Percentiles rank a stretch among this genome's conserved stretches.
Evolutionary conservation across 2,329 filamentous ascomycete species (phyloP).

Genomic region (Colletotrichum trifolii): DNA sequence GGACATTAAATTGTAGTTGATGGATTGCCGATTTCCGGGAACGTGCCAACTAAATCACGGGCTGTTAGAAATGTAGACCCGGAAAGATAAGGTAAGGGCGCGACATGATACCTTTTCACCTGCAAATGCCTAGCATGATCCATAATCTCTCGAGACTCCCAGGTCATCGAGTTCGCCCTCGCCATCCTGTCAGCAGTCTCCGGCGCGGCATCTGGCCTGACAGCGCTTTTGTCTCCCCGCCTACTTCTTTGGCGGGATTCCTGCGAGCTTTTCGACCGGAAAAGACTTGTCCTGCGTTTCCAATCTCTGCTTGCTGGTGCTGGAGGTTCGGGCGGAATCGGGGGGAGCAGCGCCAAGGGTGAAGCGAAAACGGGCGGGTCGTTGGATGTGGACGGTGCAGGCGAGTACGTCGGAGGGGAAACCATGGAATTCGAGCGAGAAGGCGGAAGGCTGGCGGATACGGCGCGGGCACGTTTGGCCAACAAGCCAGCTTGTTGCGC

Average conservation of each 20-base stretch:
- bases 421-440: constrained; percentile 28
- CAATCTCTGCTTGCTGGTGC: constrained; percentile 24
- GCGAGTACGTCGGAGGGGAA: constrained; percentile 9
- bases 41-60: constrained; percentile 44
- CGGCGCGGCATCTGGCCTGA: constrained; percentile 4
- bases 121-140: constrained; percentile 37
- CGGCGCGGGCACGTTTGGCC: constrained; percentile 47
- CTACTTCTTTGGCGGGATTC: constrained; percentile 19
- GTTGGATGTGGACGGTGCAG: constrained; percentile 25
- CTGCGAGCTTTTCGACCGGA: constrained; percentile 37
- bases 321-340: constrained; percentile 13
- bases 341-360: background rate
- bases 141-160: constrained; percentile 34
- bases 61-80: constrained; percentile 10
- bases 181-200: constrained; percentile 32
- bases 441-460: constrained; percentile 42
- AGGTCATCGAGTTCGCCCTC: constrained; percentile 37
- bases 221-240: constrained; percentile 12
- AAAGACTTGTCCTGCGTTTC: constrained; percentile 35
- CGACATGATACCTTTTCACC: constrained; percentile 30
- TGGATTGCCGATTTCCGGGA: constrained; percentile 50
- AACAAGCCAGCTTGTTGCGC: constrained; percentile 51
- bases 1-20: constrained; percentile 56
- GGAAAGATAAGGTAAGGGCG: background rate
- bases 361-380: background rate